Evolutionary conservation across 176 grass and related monocot species (phyloP), one percentile per base, ranked within the genome.

Genomic region (Urochloa ruziziensis): DNA sequence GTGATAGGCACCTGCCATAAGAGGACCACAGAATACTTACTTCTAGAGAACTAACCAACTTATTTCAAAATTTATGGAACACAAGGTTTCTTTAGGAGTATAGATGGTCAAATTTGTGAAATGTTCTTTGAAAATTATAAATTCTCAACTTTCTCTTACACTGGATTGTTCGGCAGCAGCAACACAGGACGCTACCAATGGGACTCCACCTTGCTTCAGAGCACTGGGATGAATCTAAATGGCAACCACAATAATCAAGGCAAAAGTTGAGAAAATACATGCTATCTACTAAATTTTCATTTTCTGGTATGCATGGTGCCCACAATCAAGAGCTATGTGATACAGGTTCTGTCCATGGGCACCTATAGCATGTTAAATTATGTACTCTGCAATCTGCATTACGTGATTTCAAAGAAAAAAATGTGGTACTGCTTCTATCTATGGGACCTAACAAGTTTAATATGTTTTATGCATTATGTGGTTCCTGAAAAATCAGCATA

Each of bases 191-290:
- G 91, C 85, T 84, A 98, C 70, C 75, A 98, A 80, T 52, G 92
- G 89, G 35, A 86, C 32, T 84, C 96, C 96, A 78, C 92, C 92
- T 79, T 89, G 79, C 81, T 98, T 95, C 86, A 98, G 84, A 65
- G 96, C 91, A 95, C 89, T 90, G 39, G 96, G 92, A 89, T 98
- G 96, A 85, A 98, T 88, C 96, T 98, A 84, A 84, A 82, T 54
- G 25, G 74, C 48, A 83, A 62, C 61, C 29, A 88, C 6, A 83
- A 64, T 30, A 76, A 80, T 49, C 47, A 88, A 47, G 29, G 73
- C 37, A 35, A 53, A 57, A 70, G 67, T 48, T 3, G 24, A 85
- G 18, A 36, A 62, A 65, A 54, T 56, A 57, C 16, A 72, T 47
- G 80, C 6, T 7, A 47, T 77, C 32, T 40, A 62, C 32, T 25